These are phyloP conservation scores for Boletus eberwhitei DNA, from an alignment of 768 basidiomycete species.

Conservation along the genomic window DNA sequence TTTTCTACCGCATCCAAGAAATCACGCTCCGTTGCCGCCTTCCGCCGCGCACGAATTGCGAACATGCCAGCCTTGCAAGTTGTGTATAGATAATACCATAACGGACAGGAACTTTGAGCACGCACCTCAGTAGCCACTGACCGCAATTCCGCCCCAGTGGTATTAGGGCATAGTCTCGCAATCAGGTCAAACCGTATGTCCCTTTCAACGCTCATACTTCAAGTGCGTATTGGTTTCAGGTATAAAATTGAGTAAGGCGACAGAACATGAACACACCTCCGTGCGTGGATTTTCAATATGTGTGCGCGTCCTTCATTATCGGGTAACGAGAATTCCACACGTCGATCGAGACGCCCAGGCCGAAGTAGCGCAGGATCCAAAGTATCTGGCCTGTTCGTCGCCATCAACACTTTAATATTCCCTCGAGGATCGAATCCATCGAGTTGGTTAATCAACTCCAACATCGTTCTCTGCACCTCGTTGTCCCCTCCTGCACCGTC, in stretches of 20 bases:
- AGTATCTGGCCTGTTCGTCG: constrained; percentile 98
- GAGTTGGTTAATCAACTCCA: constrained; percentile 97
- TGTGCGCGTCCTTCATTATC: constrained; percentile 96
- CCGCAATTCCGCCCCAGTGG: constrained; percentile 96
- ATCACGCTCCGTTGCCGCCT: constrained; percentile 96
- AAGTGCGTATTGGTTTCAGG: not conserved
- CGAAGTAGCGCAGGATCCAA: constrained; percentile 94
- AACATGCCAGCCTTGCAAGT: constrained; percentile 96
- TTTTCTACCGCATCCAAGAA: constrained; percentile 98
- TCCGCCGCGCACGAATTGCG: constrained; percentile 93
- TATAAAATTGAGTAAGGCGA: not conserved
- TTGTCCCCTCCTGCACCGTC: constrained; percentile 99
- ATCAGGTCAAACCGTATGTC: constrained; percentile 98
- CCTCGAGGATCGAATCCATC: constrained; percentile 98
- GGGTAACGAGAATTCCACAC: constrained; percentile 94
- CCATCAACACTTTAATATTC: constrained; percentile 99
- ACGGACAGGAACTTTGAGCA: not conserved
- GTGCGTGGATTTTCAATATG: constrained; percentile 93
- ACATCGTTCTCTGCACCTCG: constrained; percentile 98
- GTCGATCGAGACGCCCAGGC: constrained; percentile 92
- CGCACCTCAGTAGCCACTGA: constrained; percentile 93
- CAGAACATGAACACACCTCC: constrained; percentile 56
- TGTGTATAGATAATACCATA: constrained; percentile 89
- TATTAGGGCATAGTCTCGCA: constrained; percentile 94
- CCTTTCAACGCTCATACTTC: constrained; percentile 94